Evolutionary conservation across 768 basidiomycete species (phyloP).

Genomic region (Gloeopeniophorella convolvens): DNA sequence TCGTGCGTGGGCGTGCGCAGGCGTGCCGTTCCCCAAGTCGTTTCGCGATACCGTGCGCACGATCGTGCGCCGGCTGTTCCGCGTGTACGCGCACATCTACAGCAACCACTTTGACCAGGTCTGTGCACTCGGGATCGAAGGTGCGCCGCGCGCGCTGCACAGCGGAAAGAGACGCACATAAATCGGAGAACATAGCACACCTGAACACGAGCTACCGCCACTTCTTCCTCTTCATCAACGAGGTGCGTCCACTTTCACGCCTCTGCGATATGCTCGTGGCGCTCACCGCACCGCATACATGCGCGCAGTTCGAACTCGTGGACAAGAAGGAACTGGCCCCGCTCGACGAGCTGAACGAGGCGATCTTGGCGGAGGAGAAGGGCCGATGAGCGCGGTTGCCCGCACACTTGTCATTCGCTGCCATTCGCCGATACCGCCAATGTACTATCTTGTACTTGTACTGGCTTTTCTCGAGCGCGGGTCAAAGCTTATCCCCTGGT

Average conservation of each 20-base stretch:
- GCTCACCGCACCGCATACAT: too few species aligned
- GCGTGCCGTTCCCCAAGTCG: constrained; percentile 11
- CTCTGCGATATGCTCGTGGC: background rate
- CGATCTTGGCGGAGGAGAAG: constrained; percentile 63
- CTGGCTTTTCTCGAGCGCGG: too few species aligned
- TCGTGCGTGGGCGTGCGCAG: background rate
- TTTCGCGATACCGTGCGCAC: constrained; percentile 76
- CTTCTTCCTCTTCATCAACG: constrained; percentile 94
- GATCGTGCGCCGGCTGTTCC: constrained; percentile 87
- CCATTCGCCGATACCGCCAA: background rate
- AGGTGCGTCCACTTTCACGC: constrained; percentile 45
- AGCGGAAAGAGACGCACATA: background rate
- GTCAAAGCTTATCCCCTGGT: too few species aligned
- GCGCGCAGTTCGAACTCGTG: constrained; percentile 76
- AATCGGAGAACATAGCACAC: constrained; percentile 56
- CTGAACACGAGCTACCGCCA: constrained; percentile 98
- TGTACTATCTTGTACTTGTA: background rate
- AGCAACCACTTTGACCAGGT: constrained; percentile 99
- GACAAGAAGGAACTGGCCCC: constrained; percentile 96
- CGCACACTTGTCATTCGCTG: background rate
- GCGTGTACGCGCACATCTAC: constrained; percentile 98
- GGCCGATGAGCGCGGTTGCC: constrained; percentile 21
- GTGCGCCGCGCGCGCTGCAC: constrained; percentile 35
- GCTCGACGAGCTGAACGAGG: constrained; percentile 90
- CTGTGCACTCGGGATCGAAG: constrained; percentile 96